Evolutionary conservation across 345 rosid species (phyloP), one percentile per base, ranked within the genome.

Genomic region (Acer negundo): DNA sequence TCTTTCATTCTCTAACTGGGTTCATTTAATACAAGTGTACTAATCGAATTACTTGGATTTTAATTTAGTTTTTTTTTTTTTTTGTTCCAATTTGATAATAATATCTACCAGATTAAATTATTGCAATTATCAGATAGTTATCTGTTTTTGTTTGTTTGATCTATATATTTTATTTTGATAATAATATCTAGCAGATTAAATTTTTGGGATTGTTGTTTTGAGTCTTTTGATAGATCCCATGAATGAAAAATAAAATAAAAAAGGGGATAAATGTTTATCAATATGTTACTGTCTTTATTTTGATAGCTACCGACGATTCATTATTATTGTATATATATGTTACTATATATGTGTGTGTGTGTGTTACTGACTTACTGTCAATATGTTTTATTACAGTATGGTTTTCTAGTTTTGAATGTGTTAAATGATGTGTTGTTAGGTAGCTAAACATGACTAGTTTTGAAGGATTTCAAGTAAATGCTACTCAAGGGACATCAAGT

Each of bases 161-260:
- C 55, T 46, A 22, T 46, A 23, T 46, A 22, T 12, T 11, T 6
- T 40, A 40, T 40, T 6, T 40, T 6, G 7, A 40, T 40, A 68
- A 10, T 62, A 12, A 66, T 66, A 6, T 66, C 10, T 17, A 31
- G 8, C 26, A 44, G 35, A 13, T n/a, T n/a, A 11, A 22, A 28
- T 47, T 13, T 5, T 69, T 69, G 24, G 40, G 59, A 24, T 47
- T 6, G 31, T 24, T 15, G 40, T 69, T 42, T 8, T 42, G 46
- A 42, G 46, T 42, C 46, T 42, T 69, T 58, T 69, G 59, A 5
- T 61, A 46, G 61, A 69, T 69, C 61, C 53, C 31, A 68, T 3
- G 16, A 51, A 51, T 51, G 56, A 51, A 51, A 51, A 51, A 51
- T 15, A 51, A 15, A 58, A 56, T 40, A 38, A 16, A 66, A 66